Evolutionary conservation across 108 stramenopile genomes (phyloP), one percentile per base, ranked within the genome.

Genomic region (Mediolabrus comicus): DNA sequence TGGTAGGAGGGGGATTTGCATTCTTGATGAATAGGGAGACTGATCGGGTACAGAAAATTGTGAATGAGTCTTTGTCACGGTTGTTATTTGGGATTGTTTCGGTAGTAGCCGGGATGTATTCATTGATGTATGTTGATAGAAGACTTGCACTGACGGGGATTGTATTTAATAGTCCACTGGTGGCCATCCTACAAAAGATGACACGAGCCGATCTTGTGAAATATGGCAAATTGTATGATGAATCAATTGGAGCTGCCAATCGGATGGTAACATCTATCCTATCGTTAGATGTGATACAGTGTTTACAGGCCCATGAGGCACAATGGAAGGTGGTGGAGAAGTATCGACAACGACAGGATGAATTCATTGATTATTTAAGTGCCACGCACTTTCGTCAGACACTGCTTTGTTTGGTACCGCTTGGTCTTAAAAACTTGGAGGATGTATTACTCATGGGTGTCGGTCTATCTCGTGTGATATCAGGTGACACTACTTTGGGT

Each of bases 371-470:
- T 19, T 69, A 69, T 43, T 51, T 69, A n/a, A 27, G 59, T 43
- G 38, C 34, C 41, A 69, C 68, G 19, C 57, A 69, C 31, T 46
- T 69, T 3, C 27, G 68, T 41, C 68, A 69, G 59, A 69, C 68
- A 13, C n/a, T 69, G 34, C 58, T 69, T 16, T 69, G 68, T 26
- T 22, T 69, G 36, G 35, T 69, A 11, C 54, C 12, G 3, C 56
- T 59, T 7, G 54, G 57, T 26, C 25, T 69, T 12, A 38, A 58
- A 13, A 69, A 69, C 34, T 26, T n/a, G 1, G 54, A 69, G 51
- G 67, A 69, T 43, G 56, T 69, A n/a, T 17, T 69, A 32, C 39
- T 69, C 2, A 32, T 71, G 10, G 70, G 41, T 12, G 11, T 62
- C 24, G 70, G 60, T 10, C 27, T 71, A n/a, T 17, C 32, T 7